These are phyloP conservation scores for Xerocomus nothofagi DNA, from an alignment of 1,284 basidiomycete species.

Conservation along the genomic window DNA sequence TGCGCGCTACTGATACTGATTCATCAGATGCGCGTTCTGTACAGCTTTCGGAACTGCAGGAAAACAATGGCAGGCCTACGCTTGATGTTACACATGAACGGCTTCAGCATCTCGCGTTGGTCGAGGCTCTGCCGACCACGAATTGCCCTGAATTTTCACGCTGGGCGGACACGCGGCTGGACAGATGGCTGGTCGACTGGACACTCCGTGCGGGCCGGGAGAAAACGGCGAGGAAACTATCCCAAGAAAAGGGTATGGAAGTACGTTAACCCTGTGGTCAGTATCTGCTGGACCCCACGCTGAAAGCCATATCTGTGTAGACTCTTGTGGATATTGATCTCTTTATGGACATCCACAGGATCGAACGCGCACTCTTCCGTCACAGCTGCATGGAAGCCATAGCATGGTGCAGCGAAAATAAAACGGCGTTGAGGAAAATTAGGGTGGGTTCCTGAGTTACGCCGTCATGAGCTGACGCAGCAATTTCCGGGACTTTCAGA, in stretches of 20 bases:
- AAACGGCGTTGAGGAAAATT: conserved; percentile 85
- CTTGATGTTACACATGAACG: conserved; percentile 73
- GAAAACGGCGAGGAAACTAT: conserved; percentile 66
- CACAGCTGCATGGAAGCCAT: conserved; percentile 88
- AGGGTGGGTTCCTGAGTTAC: conserved; percentile 54
- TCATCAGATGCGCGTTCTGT: conserved; percentile 17
- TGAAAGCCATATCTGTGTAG: conserved; percentile 42
- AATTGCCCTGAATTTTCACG: conserved; percentile 60
- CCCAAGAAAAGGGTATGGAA: conserved; percentile 70
- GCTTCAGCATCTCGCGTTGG: conserved; percentile 61
- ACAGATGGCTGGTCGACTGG: conserved; percentile 94
- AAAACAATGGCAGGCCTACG: conserved; percentile 62
- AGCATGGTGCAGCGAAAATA: conserved; percentile 96
- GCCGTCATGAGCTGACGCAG: conserved; percentile 9
- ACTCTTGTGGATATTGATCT: conserved; percentile 88
- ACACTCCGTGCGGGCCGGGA: conserved; percentile 75
- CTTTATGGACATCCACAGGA: conserved; percentile 83
- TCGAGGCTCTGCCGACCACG: conserved; percentile 56
- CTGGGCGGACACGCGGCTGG: conserved; percentile 80
- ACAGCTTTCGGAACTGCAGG: conserved; percentile 71
- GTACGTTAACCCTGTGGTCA: conserved; percentile 40
- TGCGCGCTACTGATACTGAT: conserved; percentile 8
- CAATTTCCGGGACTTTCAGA: conserved; percentile 49
- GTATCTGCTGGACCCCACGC: conserved; percentile 19
- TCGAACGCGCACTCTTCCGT: conserved; percentile 75